Evolutionary conservation across 1,139 yeast species (phyloP).

Genomic region (Geotrichum aggregatum): DNA sequence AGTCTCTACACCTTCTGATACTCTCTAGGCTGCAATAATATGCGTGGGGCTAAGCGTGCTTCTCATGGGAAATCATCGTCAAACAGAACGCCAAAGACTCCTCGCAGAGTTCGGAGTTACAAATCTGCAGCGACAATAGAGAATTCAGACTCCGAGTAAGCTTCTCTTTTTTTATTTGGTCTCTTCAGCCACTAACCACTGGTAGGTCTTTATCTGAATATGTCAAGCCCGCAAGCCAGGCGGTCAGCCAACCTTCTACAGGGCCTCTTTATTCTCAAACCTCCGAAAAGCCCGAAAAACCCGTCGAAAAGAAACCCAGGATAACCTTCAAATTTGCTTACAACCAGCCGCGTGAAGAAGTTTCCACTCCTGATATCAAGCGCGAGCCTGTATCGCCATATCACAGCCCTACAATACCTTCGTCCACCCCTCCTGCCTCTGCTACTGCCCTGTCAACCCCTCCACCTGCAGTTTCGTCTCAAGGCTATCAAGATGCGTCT

Average conservation of each 20-base stretch:
- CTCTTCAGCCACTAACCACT: background rate
- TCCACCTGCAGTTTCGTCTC: background rate
- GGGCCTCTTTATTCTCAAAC: background rate
- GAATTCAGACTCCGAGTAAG: conserved; percentile 3
- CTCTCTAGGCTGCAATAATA: background rate
- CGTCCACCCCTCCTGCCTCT: conserved; percentile 2
- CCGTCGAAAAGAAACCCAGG: background rate
- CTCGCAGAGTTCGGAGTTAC: background rate
- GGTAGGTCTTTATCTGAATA: background rate
- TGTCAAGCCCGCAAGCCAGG: background rate
- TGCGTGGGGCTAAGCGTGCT: conserved; percentile 1
- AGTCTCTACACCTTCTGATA: too few relatives aligned
- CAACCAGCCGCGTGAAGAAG: background rate
- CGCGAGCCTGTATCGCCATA: background rate
- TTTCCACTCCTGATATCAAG: background rate
- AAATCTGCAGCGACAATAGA: background rate
- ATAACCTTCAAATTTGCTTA: conserved; percentile 1
- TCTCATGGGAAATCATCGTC: background rate
- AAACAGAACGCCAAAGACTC: background rate
- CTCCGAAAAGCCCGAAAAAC: background rate
- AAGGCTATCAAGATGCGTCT: too few relatives aligned
- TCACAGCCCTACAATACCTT: background rate
- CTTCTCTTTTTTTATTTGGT: background rate
- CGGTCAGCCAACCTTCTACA: background rate
- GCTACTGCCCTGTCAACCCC: background rate